A percentile compares a stretch with the other conserved stretches of the same genome.
These are phyloP conservation scores for Tolypocladium capitatum DNA, from an alignment of 2,329 filamentous ascomycete genomes.

Conservation along the genomic window DNA sequence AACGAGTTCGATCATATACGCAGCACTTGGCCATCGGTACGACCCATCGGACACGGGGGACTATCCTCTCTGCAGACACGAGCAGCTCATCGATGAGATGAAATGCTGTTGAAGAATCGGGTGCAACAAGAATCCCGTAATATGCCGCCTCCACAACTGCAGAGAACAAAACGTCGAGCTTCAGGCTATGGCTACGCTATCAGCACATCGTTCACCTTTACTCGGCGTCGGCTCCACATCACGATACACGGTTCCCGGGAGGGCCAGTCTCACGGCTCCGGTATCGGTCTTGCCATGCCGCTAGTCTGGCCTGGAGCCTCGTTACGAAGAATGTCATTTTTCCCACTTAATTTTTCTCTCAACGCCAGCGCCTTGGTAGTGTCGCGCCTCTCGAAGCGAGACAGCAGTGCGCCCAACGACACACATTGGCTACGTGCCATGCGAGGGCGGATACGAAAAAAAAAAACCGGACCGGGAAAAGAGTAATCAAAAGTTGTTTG, in stretches of 20 bases:
- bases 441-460: background rate
- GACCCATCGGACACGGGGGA: background rate
- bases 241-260: background rate
- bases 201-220: background rate
- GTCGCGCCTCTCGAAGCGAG: background rate
- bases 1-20: background rate
- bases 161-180: background rate
- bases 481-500: slow-evolving; percentile 1
- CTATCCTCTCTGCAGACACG: background rate
- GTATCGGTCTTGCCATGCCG: background rate
- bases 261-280: background rate
- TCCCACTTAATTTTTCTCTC: background rate
- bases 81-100: background rate
- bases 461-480: background rate
- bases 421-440: background rate
- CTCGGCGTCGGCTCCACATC: background rate
- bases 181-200: background rate
- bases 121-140: background rate
- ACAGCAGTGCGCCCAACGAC: background rate
- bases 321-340: no score
- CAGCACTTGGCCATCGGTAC: background rate
- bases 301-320: background rate
- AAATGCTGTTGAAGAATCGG: background rate
- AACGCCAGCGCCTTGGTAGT: background rate
- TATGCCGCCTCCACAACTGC: no score